phyloP scores from a whole-genome alignment of 257 asterid species.

The Galeopsis tetrahit region DNA sequence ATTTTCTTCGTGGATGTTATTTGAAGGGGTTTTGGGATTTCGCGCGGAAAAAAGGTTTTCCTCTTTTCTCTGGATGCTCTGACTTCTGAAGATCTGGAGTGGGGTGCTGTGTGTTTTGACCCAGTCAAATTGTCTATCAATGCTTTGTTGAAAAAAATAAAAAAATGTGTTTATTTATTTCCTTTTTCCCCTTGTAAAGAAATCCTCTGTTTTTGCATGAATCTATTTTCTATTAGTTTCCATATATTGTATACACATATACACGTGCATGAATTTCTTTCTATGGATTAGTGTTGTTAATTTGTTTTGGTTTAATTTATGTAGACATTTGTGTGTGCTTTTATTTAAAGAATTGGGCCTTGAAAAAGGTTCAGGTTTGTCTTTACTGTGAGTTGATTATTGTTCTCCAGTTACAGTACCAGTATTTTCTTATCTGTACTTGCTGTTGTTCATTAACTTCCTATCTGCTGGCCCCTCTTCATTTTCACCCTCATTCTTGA shows the following conservation, averaged over 20 bases:
- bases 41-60: slow-evolving; percentile 53
- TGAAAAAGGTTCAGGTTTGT: slow-evolving; percentile 46
- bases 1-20: slow-evolving; percentile 36
- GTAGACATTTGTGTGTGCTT: not conserved
- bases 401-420: slow-evolving; percentile 29
- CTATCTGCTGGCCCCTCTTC: slow-evolving; percentile 32
- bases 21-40: slow-evolving; percentile 49
- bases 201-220: slow-evolving; percentile 19
- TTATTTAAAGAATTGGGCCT: slow-evolving; percentile 32
- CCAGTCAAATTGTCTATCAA: slow-evolving; percentile 44
- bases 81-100: slow-evolving; percentile 60
- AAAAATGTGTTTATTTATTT: slow-evolving; percentile 29
- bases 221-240: slow-evolving; percentile 31
- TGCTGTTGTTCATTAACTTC: slow-evolving; percentile 40
- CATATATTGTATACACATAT: slow-evolving; percentile 21
- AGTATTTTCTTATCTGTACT: slow-evolving; percentile 34
- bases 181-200: slow-evolving; percentile 17
- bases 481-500: slow-evolving; percentile 31
- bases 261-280: slow-evolving; percentile 33
- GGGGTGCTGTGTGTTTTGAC: slow-evolving; percentile 58
- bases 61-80: slow-evolving; percentile 36
- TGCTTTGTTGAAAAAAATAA: slow-evolving; percentile 14
- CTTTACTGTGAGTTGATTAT: slow-evolving; percentile 41
- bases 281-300: slow-evolving; percentile 32
- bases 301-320: slow-evolving; percentile 37